Evolutionary conservation across 441 rosid genomes (phyloP), one percentile per base, ranked within the genome.

Genomic region (Kokia cookei): DNA sequence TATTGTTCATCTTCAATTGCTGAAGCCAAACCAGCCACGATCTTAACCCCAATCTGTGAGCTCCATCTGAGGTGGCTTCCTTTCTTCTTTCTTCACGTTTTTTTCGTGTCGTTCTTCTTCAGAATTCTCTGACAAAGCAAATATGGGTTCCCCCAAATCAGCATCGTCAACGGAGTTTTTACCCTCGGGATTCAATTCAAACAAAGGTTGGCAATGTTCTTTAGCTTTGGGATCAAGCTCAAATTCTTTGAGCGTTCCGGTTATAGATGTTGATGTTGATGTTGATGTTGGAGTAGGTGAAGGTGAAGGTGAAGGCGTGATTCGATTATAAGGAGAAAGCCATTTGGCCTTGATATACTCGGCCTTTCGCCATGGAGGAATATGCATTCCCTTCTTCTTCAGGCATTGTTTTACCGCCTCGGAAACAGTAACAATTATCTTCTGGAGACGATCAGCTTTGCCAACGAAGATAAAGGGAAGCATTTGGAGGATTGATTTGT

Each of bases 321-420:
- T 67, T 74, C 96, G 86, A 0, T 75, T 73, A 76, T 82, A 79
- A 72, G 88, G 83, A 75, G 97, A 83, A 9, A 92, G 78, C 98
- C 98, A 93, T 69, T 92, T 91, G 10, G 96, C 88, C 73, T 82
- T 82, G 71, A 93, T 83, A 78, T 93, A 93, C 75, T 88, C 93
- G 2, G 81, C 84, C 81, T 90, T 92, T 74, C 98, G 88, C 98
- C 97, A 94, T 0, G 99, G 97, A 22, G 99, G 90, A 27, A 91
- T 61, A 73, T 82, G 92, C 90, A 94, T 92, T 11, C 93, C 98
- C 65, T 88, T 93, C 86, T 93, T 94, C 86, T 87, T 94, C 76
- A 93, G 55, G 78, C 94, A 87, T 83, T 84, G 90, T 65, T 81
- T 86, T 14, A 92, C 93, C 0, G 94, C 96, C 76, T 94, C 87